A percentile compares a stretch with the other conserved stretches of the same genome.
phyloP scores from a whole-genome alignment of 176 grass and related monocot species.

The Stipa capillata region DNA sequence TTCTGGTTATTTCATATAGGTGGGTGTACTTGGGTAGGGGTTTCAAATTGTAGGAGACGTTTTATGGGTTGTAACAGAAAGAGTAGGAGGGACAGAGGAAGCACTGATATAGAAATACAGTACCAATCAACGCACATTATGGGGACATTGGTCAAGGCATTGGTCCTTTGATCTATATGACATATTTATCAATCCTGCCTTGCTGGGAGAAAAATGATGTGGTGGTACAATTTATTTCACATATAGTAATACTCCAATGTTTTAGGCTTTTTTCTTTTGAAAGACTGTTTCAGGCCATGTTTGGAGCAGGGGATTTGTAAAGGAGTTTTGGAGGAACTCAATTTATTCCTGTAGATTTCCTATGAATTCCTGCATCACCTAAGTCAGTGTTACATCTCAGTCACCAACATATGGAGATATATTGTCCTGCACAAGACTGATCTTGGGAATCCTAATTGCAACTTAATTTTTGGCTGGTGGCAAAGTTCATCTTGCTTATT shows the following conservation, averaged over 20 bases:
- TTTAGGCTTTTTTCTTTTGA: not conserved
- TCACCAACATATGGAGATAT: no score
- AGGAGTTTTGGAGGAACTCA: not conserved
- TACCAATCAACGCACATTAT: constrained; percentile 19
- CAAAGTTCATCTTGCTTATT: not conserved
- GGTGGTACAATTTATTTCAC: not conserved
- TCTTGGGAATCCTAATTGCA: not conserved
- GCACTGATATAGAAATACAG: not conserved
- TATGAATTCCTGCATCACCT: no score
- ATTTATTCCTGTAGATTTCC: not conserved
- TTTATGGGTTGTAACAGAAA: not conserved
- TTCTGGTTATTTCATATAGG: not conserved
- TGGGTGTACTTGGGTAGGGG: not conserved
- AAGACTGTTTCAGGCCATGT: not conserved
- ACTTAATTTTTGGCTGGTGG: not conserved
- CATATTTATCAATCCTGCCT: not conserved
- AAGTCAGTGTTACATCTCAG: no score
- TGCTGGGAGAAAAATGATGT: no score
- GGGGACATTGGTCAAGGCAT: constrained; percentile 12
- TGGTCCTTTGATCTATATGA: not conserved
- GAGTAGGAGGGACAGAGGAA: not conserved
- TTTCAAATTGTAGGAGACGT: not conserved
- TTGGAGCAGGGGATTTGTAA: no score
- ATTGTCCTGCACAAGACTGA: not conserved
- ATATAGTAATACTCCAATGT: not conserved